These are phyloP conservation scores for Cystofilobasidium capitatum DNA, from an alignment of 768 basidiomycete species.

Conservation along the genomic window DNA sequence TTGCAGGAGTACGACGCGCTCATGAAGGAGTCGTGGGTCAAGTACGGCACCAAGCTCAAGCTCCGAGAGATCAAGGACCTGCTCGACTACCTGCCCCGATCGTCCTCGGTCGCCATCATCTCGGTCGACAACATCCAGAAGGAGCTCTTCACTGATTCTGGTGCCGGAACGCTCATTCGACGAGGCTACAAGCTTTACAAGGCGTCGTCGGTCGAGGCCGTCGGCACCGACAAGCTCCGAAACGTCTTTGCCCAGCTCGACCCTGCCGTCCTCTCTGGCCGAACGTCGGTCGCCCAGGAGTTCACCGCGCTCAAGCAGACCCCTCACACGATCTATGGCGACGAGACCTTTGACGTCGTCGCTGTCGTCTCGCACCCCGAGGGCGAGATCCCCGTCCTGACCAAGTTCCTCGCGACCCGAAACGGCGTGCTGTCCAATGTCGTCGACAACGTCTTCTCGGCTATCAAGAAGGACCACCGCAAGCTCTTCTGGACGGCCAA, in stretches of 20 bases:
- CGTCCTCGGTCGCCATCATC: constrained; percentile 97
- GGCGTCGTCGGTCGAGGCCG: constrained; percentile 63
- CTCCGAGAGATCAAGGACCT: constrained; percentile 98
- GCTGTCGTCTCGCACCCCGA: constrained; percentile 88
- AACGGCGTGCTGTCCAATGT: constrained; percentile 87
- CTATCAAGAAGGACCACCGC: constrained; percentile 90
- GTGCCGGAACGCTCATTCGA: constrained; percentile 95
- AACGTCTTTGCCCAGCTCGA: constrained; percentile 93
- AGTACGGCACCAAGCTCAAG: constrained; percentile 97
- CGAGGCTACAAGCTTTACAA: constrained; percentile 97
- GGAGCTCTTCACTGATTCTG: constrained; percentile 96
- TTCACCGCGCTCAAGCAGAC: constrained; percentile 68
- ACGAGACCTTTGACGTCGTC: constrained; percentile 90
- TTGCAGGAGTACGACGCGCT: constrained; percentile 82
- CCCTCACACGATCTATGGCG: constrained; percentile 92
- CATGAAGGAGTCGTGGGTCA: constrained; percentile 98
- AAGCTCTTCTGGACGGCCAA: constrained; percentile 96
- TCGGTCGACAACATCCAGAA: constrained; percentile 84
- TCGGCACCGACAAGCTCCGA: constrained; percentile 89
- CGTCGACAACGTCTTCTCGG: constrained; percentile 91
- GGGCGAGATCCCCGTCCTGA: constrained; percentile 80
- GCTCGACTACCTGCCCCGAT: constrained; percentile 91
- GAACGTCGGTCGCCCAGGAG: constrained; percentile 75
- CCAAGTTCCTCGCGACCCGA: constrained; percentile 79
- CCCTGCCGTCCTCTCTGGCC: constrained; percentile 73